Percentiles rank a stretch among this genome's conserved stretches.
phyloP scores from a whole-genome alignment of 768 basidiomycete genomes.

The Termitomyces sp. region DNA sequence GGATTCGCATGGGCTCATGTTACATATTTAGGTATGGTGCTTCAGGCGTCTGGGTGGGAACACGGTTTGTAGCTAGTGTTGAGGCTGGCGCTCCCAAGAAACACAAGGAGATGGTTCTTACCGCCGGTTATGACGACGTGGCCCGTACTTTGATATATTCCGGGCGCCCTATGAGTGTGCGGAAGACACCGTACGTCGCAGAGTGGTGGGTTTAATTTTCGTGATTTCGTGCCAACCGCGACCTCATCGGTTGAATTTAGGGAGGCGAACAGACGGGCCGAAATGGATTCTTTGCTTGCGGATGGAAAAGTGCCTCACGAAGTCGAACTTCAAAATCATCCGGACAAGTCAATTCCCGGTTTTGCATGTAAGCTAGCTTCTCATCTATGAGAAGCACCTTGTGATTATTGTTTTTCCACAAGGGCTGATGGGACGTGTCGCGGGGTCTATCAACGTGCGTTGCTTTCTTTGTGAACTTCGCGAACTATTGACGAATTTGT shows the following conservation, averaged over 20 bases:
- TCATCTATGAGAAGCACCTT: neutral
- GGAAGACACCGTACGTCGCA: constrained; percentile 72
- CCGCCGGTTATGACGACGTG: constrained; percentile 73
- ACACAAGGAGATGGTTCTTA: constrained; percentile 64
- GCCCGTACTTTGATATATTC: constrained; percentile 68
- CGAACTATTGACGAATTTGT: constrained; percentile 5
- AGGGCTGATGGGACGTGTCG: constrained; percentile 82
- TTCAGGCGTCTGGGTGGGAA: constrained; percentile 84
- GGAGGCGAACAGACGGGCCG: constrained; percentile 57
- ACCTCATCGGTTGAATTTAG: constrained; percentile 21
- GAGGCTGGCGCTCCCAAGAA: constrained; percentile 75
- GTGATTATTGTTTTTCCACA: neutral
- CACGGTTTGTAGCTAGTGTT: constrained; percentile 77
- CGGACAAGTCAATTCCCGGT: constrained; percentile 58
- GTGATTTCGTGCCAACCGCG: neutral
- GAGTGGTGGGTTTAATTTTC: constrained; percentile 47
- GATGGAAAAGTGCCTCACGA: constrained; percentile 75
- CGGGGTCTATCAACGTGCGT: constrained; percentile 58
- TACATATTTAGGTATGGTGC: constrained; percentile 60
- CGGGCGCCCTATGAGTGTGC: constrained; percentile 79
- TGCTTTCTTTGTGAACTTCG: neutral
- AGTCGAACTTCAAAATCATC: constrained; percentile 61
- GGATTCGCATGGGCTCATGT: neutral
- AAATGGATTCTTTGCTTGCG: constrained; percentile 53
- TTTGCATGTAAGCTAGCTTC: constrained; percentile 44